Evolutionary conservation across 202 grass and related monocot species (phyloP).

Genomic region (Panicum virgatum): DNA sequence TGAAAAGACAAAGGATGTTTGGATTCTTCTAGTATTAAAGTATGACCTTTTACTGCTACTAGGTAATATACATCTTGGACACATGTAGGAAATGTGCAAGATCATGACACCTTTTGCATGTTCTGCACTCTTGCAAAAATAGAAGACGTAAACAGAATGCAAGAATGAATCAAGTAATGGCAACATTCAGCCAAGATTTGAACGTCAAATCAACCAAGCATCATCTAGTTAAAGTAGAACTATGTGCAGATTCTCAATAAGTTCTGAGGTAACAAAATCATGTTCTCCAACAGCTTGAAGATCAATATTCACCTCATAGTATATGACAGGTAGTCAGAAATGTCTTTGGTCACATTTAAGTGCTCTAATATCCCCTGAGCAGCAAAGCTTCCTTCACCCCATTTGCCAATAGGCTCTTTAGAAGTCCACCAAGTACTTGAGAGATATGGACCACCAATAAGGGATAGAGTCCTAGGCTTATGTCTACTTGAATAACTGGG

Average conservation of each 20-base stretch:
- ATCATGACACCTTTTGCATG: not conserved
- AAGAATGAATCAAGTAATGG: not conserved
- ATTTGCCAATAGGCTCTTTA: slow-evolving; percentile 73
- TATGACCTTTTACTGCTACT: not conserved
- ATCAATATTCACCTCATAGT: slow-evolving; percentile 70
- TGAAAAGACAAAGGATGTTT: not conserved
- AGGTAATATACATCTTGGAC: not conserved
- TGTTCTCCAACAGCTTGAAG: slow-evolving; percentile 15
- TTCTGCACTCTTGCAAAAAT: not conserved
- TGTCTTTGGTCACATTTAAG: slow-evolving; percentile 94
- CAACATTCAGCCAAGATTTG: slow-evolving; percentile 1
- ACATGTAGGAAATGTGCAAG: not conserved
- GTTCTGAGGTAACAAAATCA: slow-evolving; percentile 14
- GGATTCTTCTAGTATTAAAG: not conserved
- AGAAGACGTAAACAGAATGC: not conserved
- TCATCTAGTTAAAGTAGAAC: slow-evolving; percentile 6
- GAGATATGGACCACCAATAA: slow-evolving; percentile 35
- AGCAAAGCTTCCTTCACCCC: slow-evolving; percentile 64
- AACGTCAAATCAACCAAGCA: slow-evolving; percentile 22
- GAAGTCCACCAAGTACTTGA: slow-evolving; percentile 73
- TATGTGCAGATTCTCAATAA: slow-evolving; percentile 7
- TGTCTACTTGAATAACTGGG: slow-evolving; percentile 54
- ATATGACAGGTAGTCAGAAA: slow-evolving; percentile 95
- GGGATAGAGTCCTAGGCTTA: slow-evolving; percentile 42
- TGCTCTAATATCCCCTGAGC: slow-evolving; percentile 90